A percentile compares a stretch with the other conserved stretches of the same genome.
Evolutionary conservation across 345 rosid species (phyloP).

Genomic region (Durio zibethinus): DNA sequence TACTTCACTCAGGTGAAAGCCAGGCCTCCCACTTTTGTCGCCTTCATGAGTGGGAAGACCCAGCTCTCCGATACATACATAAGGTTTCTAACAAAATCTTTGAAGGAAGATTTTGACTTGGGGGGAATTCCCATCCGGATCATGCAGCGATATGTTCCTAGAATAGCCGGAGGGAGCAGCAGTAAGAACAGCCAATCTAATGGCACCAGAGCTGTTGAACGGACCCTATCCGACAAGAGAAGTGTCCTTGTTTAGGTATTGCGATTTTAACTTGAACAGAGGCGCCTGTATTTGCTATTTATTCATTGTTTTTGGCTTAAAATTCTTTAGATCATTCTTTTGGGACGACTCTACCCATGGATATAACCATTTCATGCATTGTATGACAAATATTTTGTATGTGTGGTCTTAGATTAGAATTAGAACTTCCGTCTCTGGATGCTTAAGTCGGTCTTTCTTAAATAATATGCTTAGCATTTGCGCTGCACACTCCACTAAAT

Average conservation of each 20-base stretch:
- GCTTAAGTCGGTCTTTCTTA: no score
- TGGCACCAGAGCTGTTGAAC: conserved; percentile 28
- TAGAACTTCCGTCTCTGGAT: no score
- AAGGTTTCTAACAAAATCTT: conserved; percentile 71
- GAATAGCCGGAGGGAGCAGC: conserved; percentile 23
- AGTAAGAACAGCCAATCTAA: conserved; percentile 27
- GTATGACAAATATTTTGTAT: no score
- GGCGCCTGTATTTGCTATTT: neutral
- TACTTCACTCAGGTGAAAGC: conserved; percentile 99
- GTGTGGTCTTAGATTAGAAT: no score
- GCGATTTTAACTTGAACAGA: neutral
- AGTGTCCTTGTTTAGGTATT: conserved; percentile 21
- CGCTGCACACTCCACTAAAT: no score
- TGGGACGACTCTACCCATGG: neutral
- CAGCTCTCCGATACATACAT: conserved; percentile 65
- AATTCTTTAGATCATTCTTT: neutral
- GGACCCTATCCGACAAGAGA: conserved; percentile 62
- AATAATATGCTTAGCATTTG: no score
- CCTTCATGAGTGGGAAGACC: conserved; percentile 69
- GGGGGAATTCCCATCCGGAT: conserved; percentile 94
- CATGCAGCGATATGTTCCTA: conserved; percentile 55
- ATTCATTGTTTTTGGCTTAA: neutral
- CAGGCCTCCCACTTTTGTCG: conserved; percentile 92
- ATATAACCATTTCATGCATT: no score
- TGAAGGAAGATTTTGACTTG: conserved; percentile 90